Conservation (phyloP, 2,329 filamentous ascomycete genomes). For the Chaetomium sp. region DNA sequence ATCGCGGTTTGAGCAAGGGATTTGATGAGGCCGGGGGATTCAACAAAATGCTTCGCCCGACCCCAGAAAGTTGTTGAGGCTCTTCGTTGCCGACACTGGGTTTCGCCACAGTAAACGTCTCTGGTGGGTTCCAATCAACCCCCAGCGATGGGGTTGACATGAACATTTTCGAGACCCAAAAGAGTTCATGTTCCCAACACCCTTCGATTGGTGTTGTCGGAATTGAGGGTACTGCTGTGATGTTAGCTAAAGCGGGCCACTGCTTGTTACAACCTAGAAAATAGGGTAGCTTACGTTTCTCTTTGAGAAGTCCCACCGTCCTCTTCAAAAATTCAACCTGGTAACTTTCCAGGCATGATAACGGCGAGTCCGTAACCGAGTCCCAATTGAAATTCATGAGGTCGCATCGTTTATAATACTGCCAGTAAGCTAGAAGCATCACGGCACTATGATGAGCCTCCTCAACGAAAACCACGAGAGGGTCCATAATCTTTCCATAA, state of each 20-base stretch:
- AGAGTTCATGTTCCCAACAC: conserved; percentile 23
- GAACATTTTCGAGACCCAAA: conserved; percentile 23
- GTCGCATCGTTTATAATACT: conserved; percentile 41
- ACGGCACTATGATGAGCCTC: conserved; percentile 41
- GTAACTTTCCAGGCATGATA: conserved; percentile 27
- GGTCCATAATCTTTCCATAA: conserved; percentile 25
- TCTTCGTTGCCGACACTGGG: conserved; percentile 16
- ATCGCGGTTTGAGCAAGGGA: no score
- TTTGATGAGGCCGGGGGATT: no score
- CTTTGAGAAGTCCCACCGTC: conserved; percentile 9
- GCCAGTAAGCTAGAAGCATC: conserved; percentile 43
- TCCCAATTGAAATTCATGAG: conserved; percentile 26
- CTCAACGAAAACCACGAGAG: conserved; percentile 36
- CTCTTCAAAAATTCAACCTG: conserved; percentile 29
- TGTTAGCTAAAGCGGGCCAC: not conserved
- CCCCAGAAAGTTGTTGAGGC: not conserved
- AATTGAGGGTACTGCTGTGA: conserved; percentile 10
- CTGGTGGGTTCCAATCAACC: conserved; percentile 14
- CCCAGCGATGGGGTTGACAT: conserved; percentile 3
- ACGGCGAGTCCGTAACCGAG: conserved; percentile 23
- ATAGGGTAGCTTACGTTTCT: conserved; percentile 6
- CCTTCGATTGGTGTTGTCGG: conserved; percentile 16
- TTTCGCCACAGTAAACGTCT: conserved; percentile 13
- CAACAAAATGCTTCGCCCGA: not conserved
- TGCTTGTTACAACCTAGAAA: no score